Conservation (phyloP, 805 yeast genomes). For the Lipomyces orientalis region DNA sequence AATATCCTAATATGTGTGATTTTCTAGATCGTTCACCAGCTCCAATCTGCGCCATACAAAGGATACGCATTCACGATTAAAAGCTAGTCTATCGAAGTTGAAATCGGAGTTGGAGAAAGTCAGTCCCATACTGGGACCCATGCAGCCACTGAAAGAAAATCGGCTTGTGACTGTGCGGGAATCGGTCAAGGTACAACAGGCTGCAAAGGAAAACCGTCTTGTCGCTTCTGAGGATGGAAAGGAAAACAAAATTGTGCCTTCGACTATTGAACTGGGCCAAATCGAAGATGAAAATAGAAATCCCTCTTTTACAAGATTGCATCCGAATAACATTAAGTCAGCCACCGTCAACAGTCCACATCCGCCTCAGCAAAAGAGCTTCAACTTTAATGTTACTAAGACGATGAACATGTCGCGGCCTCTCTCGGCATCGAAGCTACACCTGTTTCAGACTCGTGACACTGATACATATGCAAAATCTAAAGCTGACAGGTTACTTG, state of each 20-base stretch:
- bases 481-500: constrained; percentile 40
- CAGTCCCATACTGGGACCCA: constrained; percentile 26
- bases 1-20: background rate
- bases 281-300: background rate
- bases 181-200: background rate
- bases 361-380: constrained; percentile 32
- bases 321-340: constrained; percentile 15
- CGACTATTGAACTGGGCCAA: constrained; percentile 6
- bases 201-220: background rate
- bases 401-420: constrained; percentile 1
- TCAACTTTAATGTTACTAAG: constrained; percentile 20
- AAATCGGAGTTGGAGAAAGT: constrained; percentile 26
- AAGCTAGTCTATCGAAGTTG: constrained; percentile 18
- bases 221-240: background rate
- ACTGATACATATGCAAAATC: constrained; percentile 44
- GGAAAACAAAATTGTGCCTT: background rate
- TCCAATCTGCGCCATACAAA: constrained; percentile 11
- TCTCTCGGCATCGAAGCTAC: constrained; percentile 34
- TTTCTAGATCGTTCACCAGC: constrained; percentile 9
- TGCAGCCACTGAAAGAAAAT: background rate
- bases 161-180: background rate
- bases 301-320: background rate
- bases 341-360: constrained; percentile 24
- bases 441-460: constrained; percentile 40
- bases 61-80: constrained; percentile 11